Conservation (phyloP, 2,329 filamentous ascomycete species). For the Cladophialophora yegresii region DNA sequence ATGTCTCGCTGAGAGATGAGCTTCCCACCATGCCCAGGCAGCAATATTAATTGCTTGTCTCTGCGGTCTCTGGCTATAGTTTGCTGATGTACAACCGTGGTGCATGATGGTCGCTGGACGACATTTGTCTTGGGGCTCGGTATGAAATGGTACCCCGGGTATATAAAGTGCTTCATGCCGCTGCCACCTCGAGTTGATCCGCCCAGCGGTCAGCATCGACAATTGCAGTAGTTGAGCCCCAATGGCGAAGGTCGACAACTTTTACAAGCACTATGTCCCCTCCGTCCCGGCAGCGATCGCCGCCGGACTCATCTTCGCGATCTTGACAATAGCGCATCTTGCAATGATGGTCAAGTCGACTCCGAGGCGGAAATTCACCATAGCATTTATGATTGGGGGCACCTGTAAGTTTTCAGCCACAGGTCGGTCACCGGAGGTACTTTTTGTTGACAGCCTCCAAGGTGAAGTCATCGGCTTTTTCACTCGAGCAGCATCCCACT, state of each 20-base stretch:
- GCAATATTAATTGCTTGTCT: background rate
- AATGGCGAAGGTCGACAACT: constrained; percentile 4
- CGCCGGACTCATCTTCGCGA: constrained; percentile 43
- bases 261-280: constrained; percentile 40
- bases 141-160: background rate
- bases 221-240: background rate
- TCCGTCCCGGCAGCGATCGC: constrained; percentile 43
- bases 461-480: constrained; percentile 47
- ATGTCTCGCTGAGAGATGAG: background rate
- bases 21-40: background rate
- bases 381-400: constrained; percentile 47
- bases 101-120: background rate
- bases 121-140: background rate
- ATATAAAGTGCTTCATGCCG: background rate
- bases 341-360: constrained; percentile 41
- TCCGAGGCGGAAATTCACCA: constrained; percentile 42
- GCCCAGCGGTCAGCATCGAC: background rate
- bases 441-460: constrained; percentile 8
- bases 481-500: constrained; percentile 37
- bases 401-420: constrained; percentile 25
- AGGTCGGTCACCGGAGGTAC: background rate
- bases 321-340: constrained; percentile 1
- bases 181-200: background rate
- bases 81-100: background rate
- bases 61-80: background rate